These are phyloP conservation scores for Penicillium cosmopolitanum DNA, from an alignment of 495 filamentous ascomycete species.

Conservation along the genomic window DNA sequence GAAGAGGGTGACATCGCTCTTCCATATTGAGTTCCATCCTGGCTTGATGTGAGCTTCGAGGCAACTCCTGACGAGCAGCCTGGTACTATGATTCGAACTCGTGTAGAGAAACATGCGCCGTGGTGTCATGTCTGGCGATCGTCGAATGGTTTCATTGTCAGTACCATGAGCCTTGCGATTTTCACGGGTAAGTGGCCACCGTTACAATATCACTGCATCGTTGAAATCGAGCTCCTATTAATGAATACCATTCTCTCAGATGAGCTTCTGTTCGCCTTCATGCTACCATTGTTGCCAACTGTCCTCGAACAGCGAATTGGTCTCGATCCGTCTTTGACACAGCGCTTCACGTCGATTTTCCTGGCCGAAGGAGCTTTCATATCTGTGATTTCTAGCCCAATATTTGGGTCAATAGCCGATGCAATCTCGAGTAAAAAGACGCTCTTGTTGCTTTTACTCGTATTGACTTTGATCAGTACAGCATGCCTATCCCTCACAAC, in stretches of 20 bases:
- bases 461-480: conserved; percentile 23
- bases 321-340: conserved; percentile 17
- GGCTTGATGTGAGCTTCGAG: too few species aligned
- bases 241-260: conserved; percentile 13
- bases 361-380: conserved; percentile 25
- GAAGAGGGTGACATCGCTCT: too few species aligned
- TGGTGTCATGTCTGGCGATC: conserved; percentile 26
- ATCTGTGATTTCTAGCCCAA: conserved; percentile 22
- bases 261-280: conserved; percentile 30
- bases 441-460: conserved; percentile 21
- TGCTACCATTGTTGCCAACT: conserved; percentile 32
- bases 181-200: conserved; percentile 21
- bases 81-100: conserved; percentile 3
- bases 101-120: not conserved
- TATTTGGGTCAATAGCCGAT: conserved; percentile 29
- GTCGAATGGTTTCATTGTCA: conserved; percentile 24
- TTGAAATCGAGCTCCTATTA: not conserved
- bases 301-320: conserved; percentile 30
- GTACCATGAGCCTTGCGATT: conserved; percentile 25
- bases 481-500: conserved; percentile 21
- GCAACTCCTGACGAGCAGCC: too few species aligned
- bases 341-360: conserved; percentile 27
- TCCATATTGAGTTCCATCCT: too few species aligned
- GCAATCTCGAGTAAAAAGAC: conserved; percentile 18
- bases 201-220: not conserved